These are phyloP conservation scores for Pseudevernia furfuracea DNA, from an alignment of 495 filamentous ascomycete species.

Conservation along the genomic window DNA sequence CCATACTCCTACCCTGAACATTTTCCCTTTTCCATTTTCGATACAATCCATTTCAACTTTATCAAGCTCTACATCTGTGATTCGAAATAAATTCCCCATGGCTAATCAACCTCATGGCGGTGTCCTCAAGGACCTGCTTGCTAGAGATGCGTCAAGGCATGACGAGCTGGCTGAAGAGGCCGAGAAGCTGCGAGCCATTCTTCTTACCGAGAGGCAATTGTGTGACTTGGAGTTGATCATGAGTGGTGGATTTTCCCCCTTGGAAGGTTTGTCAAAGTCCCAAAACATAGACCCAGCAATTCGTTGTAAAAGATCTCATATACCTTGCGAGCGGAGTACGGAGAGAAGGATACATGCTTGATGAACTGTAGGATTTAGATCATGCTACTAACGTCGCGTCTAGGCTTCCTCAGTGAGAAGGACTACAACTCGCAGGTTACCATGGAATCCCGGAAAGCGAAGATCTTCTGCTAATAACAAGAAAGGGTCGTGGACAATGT, in stretches of 20 bases:
- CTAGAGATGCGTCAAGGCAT: conserved; percentile 75
- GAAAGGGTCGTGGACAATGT: conserved; percentile 76
- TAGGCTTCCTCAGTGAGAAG: conserved; percentile 94
- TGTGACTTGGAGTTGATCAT: conserved; percentile 96
- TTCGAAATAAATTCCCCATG: conserved; percentile 37
- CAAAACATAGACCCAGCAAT: background rate
- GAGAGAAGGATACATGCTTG: background rate
- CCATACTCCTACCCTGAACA: no score
- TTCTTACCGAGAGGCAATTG: conserved; percentile 84
- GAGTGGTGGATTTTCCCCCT: conserved; percentile 91
- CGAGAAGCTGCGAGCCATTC: conserved; percentile 75
- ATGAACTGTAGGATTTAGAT: conserved; percentile 22
- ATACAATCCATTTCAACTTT: background rate
- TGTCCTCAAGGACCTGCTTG: conserved; percentile 91
- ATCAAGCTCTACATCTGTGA: background rate
- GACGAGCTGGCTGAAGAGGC: conserved; percentile 72
- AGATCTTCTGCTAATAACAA: conserved; percentile 19
- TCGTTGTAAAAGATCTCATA: background rate
- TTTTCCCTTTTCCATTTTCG: no score
- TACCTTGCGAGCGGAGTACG: background rate
- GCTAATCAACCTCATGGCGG: conserved; percentile 90
- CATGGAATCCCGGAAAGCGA: background rate
- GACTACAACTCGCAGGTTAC: conserved; percentile 80
- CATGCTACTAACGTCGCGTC: conserved; percentile 26
- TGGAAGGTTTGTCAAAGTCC: conserved; percentile 66